Evolutionary conservation across 495 filamentous ascomycete species (phyloP), one percentile per base, ranked within the genome.

Genomic region (Clavariopsis aquatica): DNA sequence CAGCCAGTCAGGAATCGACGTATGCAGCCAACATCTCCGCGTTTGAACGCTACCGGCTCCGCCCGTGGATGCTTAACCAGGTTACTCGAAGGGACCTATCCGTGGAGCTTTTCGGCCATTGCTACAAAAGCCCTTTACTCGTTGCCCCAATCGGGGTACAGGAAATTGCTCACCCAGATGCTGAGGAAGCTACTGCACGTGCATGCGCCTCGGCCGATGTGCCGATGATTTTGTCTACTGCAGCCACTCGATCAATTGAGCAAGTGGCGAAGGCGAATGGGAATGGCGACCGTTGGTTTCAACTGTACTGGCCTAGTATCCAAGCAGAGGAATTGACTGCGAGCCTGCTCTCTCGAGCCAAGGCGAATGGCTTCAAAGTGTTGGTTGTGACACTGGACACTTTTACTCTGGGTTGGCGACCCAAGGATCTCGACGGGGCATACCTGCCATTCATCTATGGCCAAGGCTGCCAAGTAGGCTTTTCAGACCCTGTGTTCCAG

Each of bases 21-120:
- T 49, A 68, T 28, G 8, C 43, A 1, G 60, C 56, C 24, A 71
- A 71, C 29, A 22, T 57, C 8, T 66, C 60, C 3, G 69, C 69
- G 1, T 71, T 71, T 45, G 65, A 71, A 1, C 64, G 64, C 2
- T 71, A 71, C 61, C 69, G 64, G 1, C 52, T 71, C 0, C 60
- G 69, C 20, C 45, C 71, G 15, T 55, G 56, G 47, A 62, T 72
- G 64, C 74, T 83, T 9, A 67, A 80, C 41, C 79, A 84, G 62
- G 78, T 78, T 0, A 83, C 71, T 1, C 47, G 36, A 26, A 66
- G 71, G 15, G 69, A 71, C 47, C 22, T 70, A 3, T 63, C 57
- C 9, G 71, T 73, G 20, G 57, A 65, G 46, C 69, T 73, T 8
- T 73, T 73, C 34, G 71, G 71, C 1, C 53, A n/a, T 13, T 57